Conservation (phyloP, 345 rosid genomes). For the Linum tenue region DNA sequence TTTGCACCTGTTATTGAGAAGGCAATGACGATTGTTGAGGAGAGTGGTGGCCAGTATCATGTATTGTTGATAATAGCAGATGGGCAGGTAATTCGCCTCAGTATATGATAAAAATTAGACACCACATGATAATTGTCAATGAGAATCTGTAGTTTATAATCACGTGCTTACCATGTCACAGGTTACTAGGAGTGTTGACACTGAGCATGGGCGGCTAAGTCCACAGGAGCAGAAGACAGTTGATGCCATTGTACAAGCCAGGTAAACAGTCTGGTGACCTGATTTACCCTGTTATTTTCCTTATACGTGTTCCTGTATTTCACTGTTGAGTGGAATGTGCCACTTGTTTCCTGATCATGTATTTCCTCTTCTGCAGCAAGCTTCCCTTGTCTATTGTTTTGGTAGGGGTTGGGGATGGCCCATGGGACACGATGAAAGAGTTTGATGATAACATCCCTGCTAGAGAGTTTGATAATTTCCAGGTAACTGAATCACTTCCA, state of each 20-base stretch:
- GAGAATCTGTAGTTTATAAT: not conserved
- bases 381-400: conserved; percentile 2
- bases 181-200: conserved; percentile 5
- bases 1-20: not conserved
- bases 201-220: conserved; percentile 1
- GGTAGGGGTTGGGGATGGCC: conserved; percentile 7
- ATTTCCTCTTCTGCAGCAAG: not conserved
- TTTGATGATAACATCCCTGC: conserved; percentile 4
- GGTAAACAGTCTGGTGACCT: not conserved
- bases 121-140: no score
- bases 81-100: not conserved
- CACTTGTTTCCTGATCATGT: not conserved
- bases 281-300: not conserved
- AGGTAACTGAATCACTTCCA: not conserved
- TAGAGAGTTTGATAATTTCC: conserved; percentile 2
- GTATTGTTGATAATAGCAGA: not conserved
- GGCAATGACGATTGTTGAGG: not conserved
- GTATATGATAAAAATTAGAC: no score
- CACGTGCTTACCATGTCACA: not conserved
- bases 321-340: not conserved
- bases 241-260: conserved; percentile 5
- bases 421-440: conserved; percentile 7
- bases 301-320: not conserved
- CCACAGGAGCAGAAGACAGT: conserved; percentile 6
- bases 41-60: not conserved